Evolutionary conservation across 2,329 filamentous ascomycete genomes (phyloP).

Genomic region (Fusarium palustre): DNA sequence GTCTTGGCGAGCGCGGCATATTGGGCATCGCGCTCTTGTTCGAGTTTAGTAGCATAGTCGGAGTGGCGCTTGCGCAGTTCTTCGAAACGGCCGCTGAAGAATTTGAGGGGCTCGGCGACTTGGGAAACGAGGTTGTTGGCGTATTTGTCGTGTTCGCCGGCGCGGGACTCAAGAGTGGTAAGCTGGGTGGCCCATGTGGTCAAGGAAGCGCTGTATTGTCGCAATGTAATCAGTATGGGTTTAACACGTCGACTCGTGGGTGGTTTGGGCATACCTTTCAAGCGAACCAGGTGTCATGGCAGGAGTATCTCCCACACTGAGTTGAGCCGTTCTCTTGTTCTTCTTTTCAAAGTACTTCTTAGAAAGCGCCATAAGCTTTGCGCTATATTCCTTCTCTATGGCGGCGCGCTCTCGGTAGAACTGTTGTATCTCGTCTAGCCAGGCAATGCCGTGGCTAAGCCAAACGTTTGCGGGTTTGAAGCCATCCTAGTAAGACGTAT

Average conservation of each 20-base stretch:
- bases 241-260: neutral
- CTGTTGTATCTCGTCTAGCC: conserved; percentile 96
- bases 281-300: conserved; percentile 94
- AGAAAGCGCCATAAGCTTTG: conserved; percentile 86
- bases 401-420: conserved; percentile 95
- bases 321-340: conserved; percentile 83
- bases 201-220: conserved; percentile 77
- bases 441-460: conserved; percentile 89
- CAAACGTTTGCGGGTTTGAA: conserved; percentile 96
- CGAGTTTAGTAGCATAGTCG: conserved; percentile 88
- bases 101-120: conserved; percentile 88
- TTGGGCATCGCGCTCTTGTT: conserved; percentile 86
- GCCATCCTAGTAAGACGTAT: conserved; percentile 76
- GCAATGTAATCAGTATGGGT: conserved; percentile 40
- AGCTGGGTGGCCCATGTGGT: conserved; percentile 98
- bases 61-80: conserved; percentile 91
- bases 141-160: conserved; percentile 89
- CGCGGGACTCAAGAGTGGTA: conserved; percentile 86
- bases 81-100: conserved; percentile 80
- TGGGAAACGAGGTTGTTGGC: conserved; percentile 81
- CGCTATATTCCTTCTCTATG: conserved; percentile 97
- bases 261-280: conserved; percentile 71
- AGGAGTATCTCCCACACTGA: conserved; percentile 95
- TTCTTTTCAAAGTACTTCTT: conserved; percentile 99
- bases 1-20: conserved; percentile 89